Percentiles rank a stretch among this genome's conserved stretches.
Conservation (phyloP, 345 rosid genomes). For the Euclidium syriacum region DNA sequence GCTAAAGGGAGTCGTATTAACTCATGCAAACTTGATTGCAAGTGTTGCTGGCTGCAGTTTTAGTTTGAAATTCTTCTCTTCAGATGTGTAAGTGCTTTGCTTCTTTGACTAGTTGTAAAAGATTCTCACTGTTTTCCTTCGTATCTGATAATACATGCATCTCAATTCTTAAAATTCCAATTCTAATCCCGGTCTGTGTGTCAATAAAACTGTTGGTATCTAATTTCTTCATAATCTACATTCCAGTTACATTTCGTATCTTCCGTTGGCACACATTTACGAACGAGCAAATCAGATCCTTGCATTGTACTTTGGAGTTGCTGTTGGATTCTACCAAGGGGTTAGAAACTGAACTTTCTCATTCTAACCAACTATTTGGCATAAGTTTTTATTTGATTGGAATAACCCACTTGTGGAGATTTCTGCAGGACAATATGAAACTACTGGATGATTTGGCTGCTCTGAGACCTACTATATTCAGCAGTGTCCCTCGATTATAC, state of each 20-base stretch:
- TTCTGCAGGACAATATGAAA: conserved; percentile 82
- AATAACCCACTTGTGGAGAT: neutral
- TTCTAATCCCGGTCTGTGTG: neutral
- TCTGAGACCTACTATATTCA: conserved; percentile 85
- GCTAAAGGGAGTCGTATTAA: conserved; percentile 74
- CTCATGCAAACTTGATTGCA: conserved; percentile 83
- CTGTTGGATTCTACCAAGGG: conserved; percentile 99
- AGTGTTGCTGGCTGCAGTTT: conserved; percentile 67
- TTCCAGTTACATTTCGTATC: conserved; percentile 86
- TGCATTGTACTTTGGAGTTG: conserved; percentile 60
- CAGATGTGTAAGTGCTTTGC: conserved; percentile 71
- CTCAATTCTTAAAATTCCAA: neutral
- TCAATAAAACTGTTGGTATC: conserved; percentile 5
- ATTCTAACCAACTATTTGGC: neutral
- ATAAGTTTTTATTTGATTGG: conserved; percentile 13
- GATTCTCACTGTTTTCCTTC: neutral
- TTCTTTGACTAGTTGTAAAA: neutral
- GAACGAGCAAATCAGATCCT: conserved; percentile 75
- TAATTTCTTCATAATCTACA: conserved; percentile 14
- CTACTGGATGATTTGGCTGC: conserved; percentile 86
- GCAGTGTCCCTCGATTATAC: conserved; percentile 94
- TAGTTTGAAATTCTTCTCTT: conserved; percentile 50
- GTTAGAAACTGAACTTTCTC: conserved; percentile 40
- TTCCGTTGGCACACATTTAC: conserved; percentile 95
- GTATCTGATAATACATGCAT: neutral